Evolutionary conservation across 169 alveolate genomes (phyloP).

Genomic region (Perkinsus chesapeaki): DNA sequence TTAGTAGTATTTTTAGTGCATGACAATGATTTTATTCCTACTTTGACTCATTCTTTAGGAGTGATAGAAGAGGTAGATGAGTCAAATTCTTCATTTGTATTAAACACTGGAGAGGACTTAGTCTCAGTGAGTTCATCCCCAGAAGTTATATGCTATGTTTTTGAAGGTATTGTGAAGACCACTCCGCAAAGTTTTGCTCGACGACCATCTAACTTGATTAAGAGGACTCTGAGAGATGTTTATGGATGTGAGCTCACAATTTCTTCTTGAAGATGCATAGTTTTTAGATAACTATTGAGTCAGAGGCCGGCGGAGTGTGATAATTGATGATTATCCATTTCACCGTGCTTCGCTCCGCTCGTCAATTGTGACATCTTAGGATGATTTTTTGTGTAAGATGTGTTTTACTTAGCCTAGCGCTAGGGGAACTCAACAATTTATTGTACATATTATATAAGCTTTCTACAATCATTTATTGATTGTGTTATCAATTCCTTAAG

Average conservation of each 20-base stretch:
- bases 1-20: background rate
- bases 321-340: no score
- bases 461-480: no score
- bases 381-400: no score
- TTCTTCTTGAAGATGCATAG: background rate
- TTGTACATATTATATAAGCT: no score
- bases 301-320: background rate
- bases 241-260: background rate
- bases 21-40: background rate
- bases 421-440: no score
- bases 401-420: no score
- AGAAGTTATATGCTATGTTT: background rate
- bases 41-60: background rate
- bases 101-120: background rate
- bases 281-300: background rate
- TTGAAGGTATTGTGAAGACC: background rate
- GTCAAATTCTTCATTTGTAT: background rate
- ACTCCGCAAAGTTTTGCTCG: background rate
- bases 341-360: no score
- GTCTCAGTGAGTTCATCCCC: background rate
- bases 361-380: no score
- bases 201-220: background rate
- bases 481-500: no score
- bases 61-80: background rate
- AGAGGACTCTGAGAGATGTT: background rate